These are phyloP conservation scores for Amanita fuliginea DNA, from an alignment of 768 basidiomycete genomes.

Conservation along the genomic window DNA sequence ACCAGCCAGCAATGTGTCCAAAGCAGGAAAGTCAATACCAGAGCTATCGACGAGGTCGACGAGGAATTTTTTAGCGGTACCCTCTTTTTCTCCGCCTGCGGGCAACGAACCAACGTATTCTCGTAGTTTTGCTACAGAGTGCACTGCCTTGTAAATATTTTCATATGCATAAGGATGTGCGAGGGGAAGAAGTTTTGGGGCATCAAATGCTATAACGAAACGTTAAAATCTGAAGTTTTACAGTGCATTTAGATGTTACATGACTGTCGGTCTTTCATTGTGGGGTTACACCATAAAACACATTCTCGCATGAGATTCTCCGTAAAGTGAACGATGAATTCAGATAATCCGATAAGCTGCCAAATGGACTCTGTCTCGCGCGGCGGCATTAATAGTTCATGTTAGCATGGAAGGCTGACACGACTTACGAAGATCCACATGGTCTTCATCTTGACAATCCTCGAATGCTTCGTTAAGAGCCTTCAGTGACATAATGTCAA, in stretches of 20 bases:
- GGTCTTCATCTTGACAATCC: slow-evolving; percentile 48
- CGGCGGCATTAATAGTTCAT: slow-evolving; percentile 5
- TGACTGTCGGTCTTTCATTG: slow-evolving; percentile 4
- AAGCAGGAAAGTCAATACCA: slow-evolving; percentile 44
- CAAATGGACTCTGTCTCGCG: slow-evolving; percentile 50
- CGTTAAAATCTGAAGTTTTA: not conserved
- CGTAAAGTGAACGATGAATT: slow-evolving; percentile 51
- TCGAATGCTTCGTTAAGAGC: slow-evolving; percentile 57
- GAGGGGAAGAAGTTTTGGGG: slow-evolving; percentile 43
- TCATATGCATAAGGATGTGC: slow-evolving; percentile 50
- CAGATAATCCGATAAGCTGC: slow-evolving; percentile 54
- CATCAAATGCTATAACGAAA: slow-evolving; percentile 1
- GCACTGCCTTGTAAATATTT: slow-evolving; percentile 37
- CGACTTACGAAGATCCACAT: slow-evolving; percentile 45
- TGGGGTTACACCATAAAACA: slow-evolving; percentile 24
- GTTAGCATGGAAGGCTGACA: not conserved
- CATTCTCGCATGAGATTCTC: slow-evolving; percentile 51
- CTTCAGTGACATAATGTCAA: slow-evolving; percentile 54
- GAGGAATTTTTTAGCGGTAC: slow-evolving; percentile 52
- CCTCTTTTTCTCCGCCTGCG: slow-evolving; percentile 49
- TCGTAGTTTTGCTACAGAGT: slow-evolving; percentile 50
- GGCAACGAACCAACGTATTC: slow-evolving; percentile 39
- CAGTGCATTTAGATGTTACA: not conserved
- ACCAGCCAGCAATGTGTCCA: slow-evolving; percentile 37
- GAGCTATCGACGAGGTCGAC: slow-evolving; percentile 54